Conservation (phyloP, 805 yeast genomes). For the Zygoascus biomembranicola region DNA sequence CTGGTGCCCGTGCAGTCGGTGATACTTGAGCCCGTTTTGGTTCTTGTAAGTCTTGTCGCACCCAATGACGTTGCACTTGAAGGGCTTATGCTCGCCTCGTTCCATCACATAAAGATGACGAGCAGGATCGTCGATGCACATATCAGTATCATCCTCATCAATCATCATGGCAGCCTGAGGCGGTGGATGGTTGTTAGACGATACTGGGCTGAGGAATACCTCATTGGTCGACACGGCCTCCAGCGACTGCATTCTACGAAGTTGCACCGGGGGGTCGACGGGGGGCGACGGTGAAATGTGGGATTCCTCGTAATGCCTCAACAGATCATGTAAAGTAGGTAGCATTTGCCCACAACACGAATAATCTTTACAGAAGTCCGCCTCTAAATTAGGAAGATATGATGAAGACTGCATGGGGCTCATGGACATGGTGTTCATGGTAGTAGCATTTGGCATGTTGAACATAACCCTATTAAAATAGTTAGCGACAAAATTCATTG, state of each 20-base stretch:
- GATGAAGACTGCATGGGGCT: constrained; percentile 60
- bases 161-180: constrained; percentile 21
- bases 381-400: constrained; percentile 87
- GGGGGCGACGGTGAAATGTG: constrained; percentile 68
- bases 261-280: constrained; percentile 22
- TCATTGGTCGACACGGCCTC: constrained; percentile 92
- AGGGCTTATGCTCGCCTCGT: constrained; percentile 87
- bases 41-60: constrained; percentile 96
- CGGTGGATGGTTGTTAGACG: constrained; percentile 17
- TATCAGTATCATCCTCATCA: constrained; percentile 48
- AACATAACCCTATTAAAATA: constrained; percentile 20
- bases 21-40: constrained; percentile 95
- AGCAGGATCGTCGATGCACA: constrained; percentile 95
- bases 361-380: constrained; percentile 94
- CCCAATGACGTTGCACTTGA: constrained; percentile 95
- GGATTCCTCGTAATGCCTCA: constrained; percentile 93
- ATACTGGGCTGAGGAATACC: constrained; percentile 53
- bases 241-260: constrained; percentile 43
- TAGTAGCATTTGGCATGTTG: constrained; percentile 21
- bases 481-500: no score
- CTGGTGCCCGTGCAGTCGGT: constrained; percentile 93
- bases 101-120: constrained; percentile 89
- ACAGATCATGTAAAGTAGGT: constrained; percentile 87
- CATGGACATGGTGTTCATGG: constrained; percentile 44
- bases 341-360: constrained; percentile 89